Base-by-base conservation (phyloP, 2,329 filamentous ascomycete species). In the Fusarium sp. region DNA sequence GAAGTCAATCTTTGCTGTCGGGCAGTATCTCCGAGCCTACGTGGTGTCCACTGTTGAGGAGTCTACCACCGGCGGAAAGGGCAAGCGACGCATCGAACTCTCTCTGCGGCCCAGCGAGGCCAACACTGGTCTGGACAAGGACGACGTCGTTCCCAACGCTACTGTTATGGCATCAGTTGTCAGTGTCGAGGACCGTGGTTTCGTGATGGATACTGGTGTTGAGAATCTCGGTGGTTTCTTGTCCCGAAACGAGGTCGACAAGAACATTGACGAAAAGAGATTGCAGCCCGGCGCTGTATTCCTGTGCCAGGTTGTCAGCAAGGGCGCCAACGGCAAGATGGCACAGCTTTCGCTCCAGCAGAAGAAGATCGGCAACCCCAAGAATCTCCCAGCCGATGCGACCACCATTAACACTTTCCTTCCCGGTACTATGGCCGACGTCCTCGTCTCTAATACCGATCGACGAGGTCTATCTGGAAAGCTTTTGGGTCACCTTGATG, bases 131-230 rank as follows among this genome's bases (percentile, higher is more conserved):
- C 83, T 99, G 23, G 84, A 87, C 5, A 87, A 88, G 71, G 88
- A 91, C 42, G 93, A 93, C 74, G 80, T 98, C 12, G 89, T 96
- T 12, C 81, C 87, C 42, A 91, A 97, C 75, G 86, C 85, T 69
- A 94, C 92, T 47, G 83, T 98, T 21, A 97, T 98, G 86, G 95
- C 94, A 3, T 91, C 94, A 0, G 90, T 99, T 27, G 82, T 87
- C 53, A 99, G 95, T 79, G 91, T 97, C n/a, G 95, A 99, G 80
- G 97, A 99, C 74, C 94, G 97, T 76, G 96, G 96, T 66, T 87
- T 96, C 61, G 88, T 98, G 59, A 97, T 99, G 93, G 93, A 98
- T 73, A 82, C 98, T 40, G 93, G 93, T 20, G 83, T 98, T 9
- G 85, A 89, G 37, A 86, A 88, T 40, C 79, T 94, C 55, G 90